These are phyloP conservation scores for Boletus edulis DNA, from an alignment of 768 basidiomycete species.

Conservation along the genomic window DNA sequence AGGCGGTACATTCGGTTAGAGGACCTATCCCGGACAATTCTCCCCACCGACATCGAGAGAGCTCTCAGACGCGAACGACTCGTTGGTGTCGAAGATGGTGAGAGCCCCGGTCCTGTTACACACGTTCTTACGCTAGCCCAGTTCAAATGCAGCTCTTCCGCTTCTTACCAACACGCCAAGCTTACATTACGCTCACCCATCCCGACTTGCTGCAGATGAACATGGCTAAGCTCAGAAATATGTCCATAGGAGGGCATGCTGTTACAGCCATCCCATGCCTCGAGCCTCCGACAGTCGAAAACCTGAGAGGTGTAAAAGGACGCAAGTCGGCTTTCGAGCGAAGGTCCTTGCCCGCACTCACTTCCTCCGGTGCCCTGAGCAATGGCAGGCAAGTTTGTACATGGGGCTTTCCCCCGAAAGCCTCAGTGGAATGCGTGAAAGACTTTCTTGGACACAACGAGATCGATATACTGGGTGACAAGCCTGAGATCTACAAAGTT, in stretches of 20 bases:
- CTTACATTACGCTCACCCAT: slow-evolving; percentile 53
- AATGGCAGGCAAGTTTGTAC: slow-evolving; percentile 55
- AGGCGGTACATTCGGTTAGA: slow-evolving; percentile 46
- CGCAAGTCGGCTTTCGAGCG: slow-evolving; percentile 37
- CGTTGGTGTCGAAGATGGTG: slow-evolving; percentile 44
- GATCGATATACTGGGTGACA: slow-evolving; percentile 39
- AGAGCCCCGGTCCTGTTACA: neutral
- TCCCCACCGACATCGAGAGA: slow-evolving; percentile 54
- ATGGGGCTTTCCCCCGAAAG: slow-evolving; percentile 58
- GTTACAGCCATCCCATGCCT: slow-evolving; percentile 36
- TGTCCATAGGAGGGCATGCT: slow-evolving; percentile 45
- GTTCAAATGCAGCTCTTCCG: slow-evolving; percentile 59
- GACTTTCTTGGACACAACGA: slow-evolving; percentile 43
- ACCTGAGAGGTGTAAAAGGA: slow-evolving; percentile 40
- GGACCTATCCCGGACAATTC: slow-evolving; percentile 50
- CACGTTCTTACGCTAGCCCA: slow-evolving; percentile 25
- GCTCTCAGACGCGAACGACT: slow-evolving; percentile 40
- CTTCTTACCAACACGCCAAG: slow-evolving; percentile 59
- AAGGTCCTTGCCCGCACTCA: slow-evolving; percentile 36
- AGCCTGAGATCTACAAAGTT: slow-evolving; percentile 49
- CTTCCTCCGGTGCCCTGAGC: slow-evolving; percentile 52
- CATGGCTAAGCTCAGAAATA: slow-evolving; percentile 39
- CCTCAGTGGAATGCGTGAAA: slow-evolving; percentile 35
- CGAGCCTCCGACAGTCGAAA: slow-evolving; percentile 22
- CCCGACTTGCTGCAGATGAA: slow-evolving; percentile 43